Conservation (phyloP, 164 flowering plant species). For the Umbilicus rupestris region DNA sequence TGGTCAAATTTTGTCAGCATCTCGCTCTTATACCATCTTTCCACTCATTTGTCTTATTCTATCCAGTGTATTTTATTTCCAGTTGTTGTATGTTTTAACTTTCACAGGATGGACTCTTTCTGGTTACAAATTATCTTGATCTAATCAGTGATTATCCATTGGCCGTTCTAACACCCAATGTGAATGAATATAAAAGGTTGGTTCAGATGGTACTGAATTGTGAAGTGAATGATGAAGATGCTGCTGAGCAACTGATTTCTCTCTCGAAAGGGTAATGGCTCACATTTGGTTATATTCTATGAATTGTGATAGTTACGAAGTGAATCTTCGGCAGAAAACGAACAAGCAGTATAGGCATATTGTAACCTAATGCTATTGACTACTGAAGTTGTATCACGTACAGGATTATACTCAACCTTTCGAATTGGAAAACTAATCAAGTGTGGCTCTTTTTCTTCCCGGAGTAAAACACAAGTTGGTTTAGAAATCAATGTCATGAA, state of each 20-base stretch:
- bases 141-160: conserved; percentile 73
- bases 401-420: neutral
- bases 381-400: too few species aligned
- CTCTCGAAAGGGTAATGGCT: conserved; percentile 58
- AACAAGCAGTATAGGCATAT: neutral
- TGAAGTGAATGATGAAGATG: conserved; percentile 69
- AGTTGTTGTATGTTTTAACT: conserved; percentile 3
- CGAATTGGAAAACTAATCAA: neutral
- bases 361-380: neutral
- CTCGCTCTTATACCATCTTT: neutral
- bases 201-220: conserved; percentile 63
- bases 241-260: conserved; percentile 44
- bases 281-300: neutral
- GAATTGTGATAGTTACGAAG: neutral
- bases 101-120: conserved; percentile 95
- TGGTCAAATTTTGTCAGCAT: conserved; percentile 3
- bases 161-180: conserved; percentile 92
- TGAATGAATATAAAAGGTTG: conserved; percentile 91
- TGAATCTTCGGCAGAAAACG: neutral
- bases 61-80: neutral
- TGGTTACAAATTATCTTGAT: conserved; percentile 70
- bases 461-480: neutral
- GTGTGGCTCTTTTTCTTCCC: neutral
- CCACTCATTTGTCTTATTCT: neutral
- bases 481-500: neutral